Base-by-base conservation (phyloP, 2,329 filamentous ascomycete species). In the Pseudogymnoascus sp. region DNA sequence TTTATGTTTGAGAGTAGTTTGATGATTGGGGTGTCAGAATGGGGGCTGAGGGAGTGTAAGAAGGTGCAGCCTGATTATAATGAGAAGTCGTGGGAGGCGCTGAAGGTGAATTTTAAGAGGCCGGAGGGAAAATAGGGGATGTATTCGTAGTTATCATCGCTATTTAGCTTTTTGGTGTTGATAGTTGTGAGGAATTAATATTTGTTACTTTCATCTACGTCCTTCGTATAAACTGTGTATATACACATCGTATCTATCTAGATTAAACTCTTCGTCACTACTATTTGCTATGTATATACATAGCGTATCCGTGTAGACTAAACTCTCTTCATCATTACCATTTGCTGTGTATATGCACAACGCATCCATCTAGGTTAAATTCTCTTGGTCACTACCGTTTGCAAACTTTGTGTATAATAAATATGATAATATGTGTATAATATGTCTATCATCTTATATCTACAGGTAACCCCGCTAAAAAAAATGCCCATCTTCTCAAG, bases 11-110 rank as follows among this genome's bases (percentile, higher is more conserved):
- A 86, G 74, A 81, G 82, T 69, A 82, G 79, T 67, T 73, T 88
- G 61, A 89, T 89, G 86, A 82, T 89, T 26, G 87, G 87, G 2
- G 86, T 89, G 24, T 89, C 87, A 2, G 86, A 89, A 66, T 90
- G 87, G 87, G 87, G 86, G 1, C 73, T 90, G 66, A 87, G 85
- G 74, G 83, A 80, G 62, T 89, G 86, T 72, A 76, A 80, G 70
- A 90, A 89, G 75, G 82, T 89, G 42, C 87, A 90, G 72, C 78
- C 82, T 64, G 81, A 82, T 65, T 90, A 90, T 70, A 89, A 88
- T 73, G 81, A 81, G 19, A 85, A 89, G 74, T 87, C 85, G 70
- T 90, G 87, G 87, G 80, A 74, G 50, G 79, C 80, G 2, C 69
- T 84, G 68, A 78, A 80, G 72, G 71, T 77, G 29, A 77, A 82